Evolutionary conservation across 768 basidiomycete genomes (phyloP).

Genomic region (Boletus subparvulus): DNA sequence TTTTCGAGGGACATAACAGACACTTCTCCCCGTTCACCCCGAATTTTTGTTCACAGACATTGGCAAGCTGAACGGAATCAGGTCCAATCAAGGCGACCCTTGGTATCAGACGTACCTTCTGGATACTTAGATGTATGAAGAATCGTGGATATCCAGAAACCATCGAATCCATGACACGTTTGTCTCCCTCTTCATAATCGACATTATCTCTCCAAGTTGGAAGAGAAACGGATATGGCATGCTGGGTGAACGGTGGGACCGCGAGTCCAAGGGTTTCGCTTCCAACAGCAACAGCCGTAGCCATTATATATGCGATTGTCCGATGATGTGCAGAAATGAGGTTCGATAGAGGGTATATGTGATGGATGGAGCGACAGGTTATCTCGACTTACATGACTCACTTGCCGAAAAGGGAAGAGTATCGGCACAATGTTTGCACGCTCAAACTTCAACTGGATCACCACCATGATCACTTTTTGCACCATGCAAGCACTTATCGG

Average conservation of each 20-base stretch:
- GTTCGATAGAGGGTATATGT: not conserved
- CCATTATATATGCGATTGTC: slow-evolving; percentile 6
- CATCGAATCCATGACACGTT: slow-evolving; percentile 77
- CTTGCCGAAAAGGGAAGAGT: not conserved
- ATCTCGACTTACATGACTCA: too few relatives aligned
- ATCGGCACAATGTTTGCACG: too few relatives aligned
- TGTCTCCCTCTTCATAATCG: slow-evolving; percentile 87
- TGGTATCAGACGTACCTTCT: slow-evolving; percentile 58
- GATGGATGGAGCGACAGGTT: not conserved
- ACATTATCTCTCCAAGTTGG: slow-evolving; percentile 92
- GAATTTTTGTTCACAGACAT: slow-evolving; percentile 76
- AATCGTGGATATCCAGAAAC: slow-evolving; percentile 92
- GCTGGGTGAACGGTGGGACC: slow-evolving; percentile 69
- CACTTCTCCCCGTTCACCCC: slow-evolving; percentile 67
- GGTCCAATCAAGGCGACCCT: not conserved
- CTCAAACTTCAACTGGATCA: too few relatives aligned
- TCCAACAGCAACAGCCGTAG: slow-evolving; percentile 4
- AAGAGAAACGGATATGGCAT: slow-evolving; percentile 93
- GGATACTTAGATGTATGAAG: slow-evolving; percentile 84
- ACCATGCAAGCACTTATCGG: not conserved
- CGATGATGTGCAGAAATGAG: not conserved
- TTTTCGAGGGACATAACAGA: slow-evolving; percentile 75
- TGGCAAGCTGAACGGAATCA: slow-evolving; percentile 58
- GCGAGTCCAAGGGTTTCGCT: slow-evolving; percentile 43
- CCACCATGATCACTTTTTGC: not conserved